A percentile compares a stretch with the other conserved stretches of the same genome.
Conservation (phyloP, 805 yeast species). For the Brettanomyces sp. region DNA sequence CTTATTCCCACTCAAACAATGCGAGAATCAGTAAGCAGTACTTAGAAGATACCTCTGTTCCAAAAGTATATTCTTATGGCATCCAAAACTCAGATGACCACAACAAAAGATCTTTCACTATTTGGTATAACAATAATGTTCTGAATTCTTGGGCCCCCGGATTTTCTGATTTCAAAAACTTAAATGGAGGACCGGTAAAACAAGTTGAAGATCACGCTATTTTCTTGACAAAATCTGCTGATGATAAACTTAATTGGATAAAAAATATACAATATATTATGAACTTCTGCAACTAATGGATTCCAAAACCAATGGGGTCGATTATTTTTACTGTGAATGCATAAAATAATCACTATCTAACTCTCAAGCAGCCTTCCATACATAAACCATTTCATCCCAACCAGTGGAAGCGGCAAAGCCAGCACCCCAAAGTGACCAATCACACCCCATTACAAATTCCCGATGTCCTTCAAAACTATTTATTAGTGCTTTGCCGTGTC, state of each 20-base stretch:
- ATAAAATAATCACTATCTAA: background rate
- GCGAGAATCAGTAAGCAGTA: conserved; percentile 30
- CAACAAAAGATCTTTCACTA: conserved; percentile 61
- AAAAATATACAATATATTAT: background rate
- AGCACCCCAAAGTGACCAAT: conserved; percentile 94
- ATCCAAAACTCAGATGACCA: conserved; percentile 79
- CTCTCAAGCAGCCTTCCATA: conserved; percentile 56
- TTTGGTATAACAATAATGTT: conserved; percentile 69
- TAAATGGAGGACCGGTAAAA: too few relatives aligned
- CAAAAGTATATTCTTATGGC: conserved; percentile 73
- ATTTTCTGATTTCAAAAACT: too few relatives aligned
- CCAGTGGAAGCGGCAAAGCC: conserved; percentile 94
- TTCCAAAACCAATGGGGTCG: background rate
- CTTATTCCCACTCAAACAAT: conserved; percentile 38
- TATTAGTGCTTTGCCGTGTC: conserved; percentile 41
- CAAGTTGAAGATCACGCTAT: too few relatives aligned
- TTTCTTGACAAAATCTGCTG: too few relatives aligned
- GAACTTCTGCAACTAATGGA: background rate
- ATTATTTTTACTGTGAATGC: background rate
- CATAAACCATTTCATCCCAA: conserved; percentile 91
- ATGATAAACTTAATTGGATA: background rate
- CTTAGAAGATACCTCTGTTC: conserved; percentile 52
- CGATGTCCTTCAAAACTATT: conserved; percentile 60
- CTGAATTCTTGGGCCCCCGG: too few relatives aligned
- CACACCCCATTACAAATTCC: conserved; percentile 89